Percentiles rank a stretch among this genome's conserved stretches.
These are phyloP conservation scores for Penicillium carneum DNA, from an alignment of 2,329 filamentous ascomycete genomes.

Conservation along the genomic window DNA sequence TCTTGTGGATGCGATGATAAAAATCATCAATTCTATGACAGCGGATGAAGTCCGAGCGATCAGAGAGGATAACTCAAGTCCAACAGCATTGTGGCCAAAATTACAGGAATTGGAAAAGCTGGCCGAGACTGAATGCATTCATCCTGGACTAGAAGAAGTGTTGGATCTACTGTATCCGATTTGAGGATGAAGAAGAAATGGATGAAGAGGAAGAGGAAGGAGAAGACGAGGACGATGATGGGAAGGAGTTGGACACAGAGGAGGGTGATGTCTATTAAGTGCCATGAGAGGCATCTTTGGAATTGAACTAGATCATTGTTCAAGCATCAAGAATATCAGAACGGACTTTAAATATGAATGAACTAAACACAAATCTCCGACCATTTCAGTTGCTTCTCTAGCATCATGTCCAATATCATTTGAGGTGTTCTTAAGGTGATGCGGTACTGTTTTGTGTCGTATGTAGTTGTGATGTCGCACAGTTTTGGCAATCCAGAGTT, in stretches of 20 bases:
- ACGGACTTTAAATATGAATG: not conserved
- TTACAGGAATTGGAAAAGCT: constrained; percentile 20
- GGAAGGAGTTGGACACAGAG: not conserved
- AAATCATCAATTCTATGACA: not conserved
- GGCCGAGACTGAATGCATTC: constrained; percentile 6
- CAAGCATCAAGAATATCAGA: not conserved
- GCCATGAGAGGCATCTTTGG: not conserved
- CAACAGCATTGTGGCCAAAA: not conserved
- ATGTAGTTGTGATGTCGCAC: constrained; percentile 4
- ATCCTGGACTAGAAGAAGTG: constrained; percentile 1
- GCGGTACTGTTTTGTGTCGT: not conserved
- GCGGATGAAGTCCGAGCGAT: constrained; percentile 22
- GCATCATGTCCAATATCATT: not conserved
- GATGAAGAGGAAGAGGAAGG: not conserved
- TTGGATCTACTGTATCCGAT: not conserved
- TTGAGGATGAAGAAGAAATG: not conserved
- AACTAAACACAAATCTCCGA: not conserved
- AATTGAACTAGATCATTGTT: not conserved
- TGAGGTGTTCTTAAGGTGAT: not conserved
- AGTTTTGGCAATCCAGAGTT: not conserved
- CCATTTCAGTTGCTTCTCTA: not conserved
- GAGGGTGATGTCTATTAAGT: not conserved
- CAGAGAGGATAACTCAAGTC: constrained; percentile 15
- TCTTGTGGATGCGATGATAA: constrained; percentile 26
- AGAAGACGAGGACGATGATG: not conserved